These are phyloP conservation scores for Bothriochloa decipiens DNA, from an alignment of 176 grass and related monocot species.

Conservation along the genomic window DNA sequence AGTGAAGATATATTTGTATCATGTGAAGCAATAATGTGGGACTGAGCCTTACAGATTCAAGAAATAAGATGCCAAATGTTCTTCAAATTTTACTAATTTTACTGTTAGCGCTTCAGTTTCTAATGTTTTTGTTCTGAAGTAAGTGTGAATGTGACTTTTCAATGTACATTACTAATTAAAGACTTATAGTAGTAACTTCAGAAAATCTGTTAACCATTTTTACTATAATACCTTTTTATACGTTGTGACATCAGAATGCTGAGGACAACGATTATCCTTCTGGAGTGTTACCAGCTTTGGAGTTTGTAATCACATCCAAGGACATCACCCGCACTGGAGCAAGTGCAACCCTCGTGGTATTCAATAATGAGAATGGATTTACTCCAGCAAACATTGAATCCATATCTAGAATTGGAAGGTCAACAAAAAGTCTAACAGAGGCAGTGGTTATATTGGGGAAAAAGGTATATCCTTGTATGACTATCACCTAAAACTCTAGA, in stretches of 20 bases:
- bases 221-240: background rate
- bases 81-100: background rate
- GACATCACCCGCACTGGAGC: constrained; percentile 59
- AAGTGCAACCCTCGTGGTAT: constrained; percentile 54
- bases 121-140: background rate
- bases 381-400: constrained; percentile 62
- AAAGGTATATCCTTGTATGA: constrained; percentile 51
- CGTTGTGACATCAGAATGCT: constrained; percentile 49
- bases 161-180: background rate
- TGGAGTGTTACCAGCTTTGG: constrained; percentile 53
- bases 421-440: constrained; percentile 61
- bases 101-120: background rate
- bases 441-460: constrained; percentile 63
- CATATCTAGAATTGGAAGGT: constrained; percentile 63
- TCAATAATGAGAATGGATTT: constrained; percentile 77
- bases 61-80: background rate
- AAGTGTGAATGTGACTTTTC: background rate
- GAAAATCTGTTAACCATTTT: background rate
- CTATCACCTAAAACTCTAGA: background rate
- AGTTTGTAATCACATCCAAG: constrained; percentile 59
- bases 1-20: background rate
- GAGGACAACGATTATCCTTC: constrained; percentile 71
- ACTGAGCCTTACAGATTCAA: background rate
- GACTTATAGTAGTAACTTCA: background rate
- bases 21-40: background rate